phyloP scores from a whole-genome alignment of 2,329 filamentous ascomycete genomes.

The Microsporum audouinii region DNA sequence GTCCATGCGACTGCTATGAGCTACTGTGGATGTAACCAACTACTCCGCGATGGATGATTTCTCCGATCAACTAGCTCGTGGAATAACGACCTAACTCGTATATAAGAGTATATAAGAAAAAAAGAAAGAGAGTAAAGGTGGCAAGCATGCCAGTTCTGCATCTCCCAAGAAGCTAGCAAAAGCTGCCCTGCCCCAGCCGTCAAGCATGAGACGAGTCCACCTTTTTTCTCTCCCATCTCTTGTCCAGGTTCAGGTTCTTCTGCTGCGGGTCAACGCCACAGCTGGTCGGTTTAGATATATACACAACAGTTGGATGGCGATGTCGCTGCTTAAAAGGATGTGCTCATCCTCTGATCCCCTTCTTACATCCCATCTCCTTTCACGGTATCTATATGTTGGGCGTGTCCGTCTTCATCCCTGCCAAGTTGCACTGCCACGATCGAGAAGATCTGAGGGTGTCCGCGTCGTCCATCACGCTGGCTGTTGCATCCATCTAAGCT shows the following conservation, averaged over 20 bases:
- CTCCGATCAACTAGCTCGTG: no score
- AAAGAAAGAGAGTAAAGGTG: not conserved
- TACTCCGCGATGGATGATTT: no score
- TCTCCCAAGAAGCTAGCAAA: not conserved
- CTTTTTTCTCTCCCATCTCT: not conserved
- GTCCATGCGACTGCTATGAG: no score
- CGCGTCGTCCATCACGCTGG: not conserved
- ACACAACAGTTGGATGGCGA: no score
- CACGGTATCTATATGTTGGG: not conserved
- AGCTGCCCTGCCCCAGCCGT: not conserved
- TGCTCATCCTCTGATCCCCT: not conserved
- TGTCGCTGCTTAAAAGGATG: not conserved
- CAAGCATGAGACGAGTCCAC: not conserved
- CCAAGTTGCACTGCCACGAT: not conserved
- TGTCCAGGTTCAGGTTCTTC: not conserved
- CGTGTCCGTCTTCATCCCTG: not conserved
- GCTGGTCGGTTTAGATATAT: not conserved
- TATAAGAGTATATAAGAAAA: no score
- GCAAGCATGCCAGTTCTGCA: not conserved
- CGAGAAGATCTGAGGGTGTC: not conserved
- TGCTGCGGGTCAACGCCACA: not conserved
- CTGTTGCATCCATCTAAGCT: no score
- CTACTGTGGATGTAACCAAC: no score
- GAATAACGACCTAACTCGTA: no score
- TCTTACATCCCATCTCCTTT: not conserved